Conservation (phyloP, 1,284 basidiomycete species). For the Apiotrichum akiyoshidainum region DNA sequence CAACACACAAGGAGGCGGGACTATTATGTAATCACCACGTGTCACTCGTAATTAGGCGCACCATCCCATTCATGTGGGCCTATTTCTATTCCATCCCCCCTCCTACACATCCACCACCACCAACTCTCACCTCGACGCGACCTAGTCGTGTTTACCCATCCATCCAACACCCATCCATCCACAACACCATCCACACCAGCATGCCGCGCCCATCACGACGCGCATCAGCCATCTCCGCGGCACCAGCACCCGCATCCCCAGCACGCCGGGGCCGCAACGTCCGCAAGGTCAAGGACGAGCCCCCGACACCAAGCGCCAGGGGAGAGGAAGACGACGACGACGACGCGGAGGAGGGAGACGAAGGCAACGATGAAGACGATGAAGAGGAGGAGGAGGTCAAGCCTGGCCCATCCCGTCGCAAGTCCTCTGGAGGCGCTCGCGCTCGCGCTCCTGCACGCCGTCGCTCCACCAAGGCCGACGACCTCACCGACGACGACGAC, state of each 20-base stretch:
- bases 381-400: constrained; percentile 2
- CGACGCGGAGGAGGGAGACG: constrained; percentile 17
- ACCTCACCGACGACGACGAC: constrained; percentile 17
- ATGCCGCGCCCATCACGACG: constrained; percentile 19
- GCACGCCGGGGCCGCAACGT: constrained; percentile 2
- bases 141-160: background rate
- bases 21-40: too few species aligned
- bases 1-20: too few species aligned
- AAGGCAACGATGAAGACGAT: constrained; percentile 20
- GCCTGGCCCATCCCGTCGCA: constrained; percentile 11
- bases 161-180: constrained; percentile 1
- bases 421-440: background rate
- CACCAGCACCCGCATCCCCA: constrained; percentile 3
- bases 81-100: too few species aligned
- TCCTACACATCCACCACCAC: too few species aligned
- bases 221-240: constrained; percentile 7
- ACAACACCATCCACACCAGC: too few species aligned
- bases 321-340: constrained; percentile 16
- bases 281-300: constrained; percentile 18
- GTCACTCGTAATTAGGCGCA: too few species aligned
- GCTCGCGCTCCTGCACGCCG: background rate
- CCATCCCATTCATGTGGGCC: too few species aligned
- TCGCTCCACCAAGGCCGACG: constrained; percentile 6
- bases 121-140: background rate
- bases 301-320: background rate